Percentiles rank a stretch among this genome's conserved stretches.
These are phyloP conservation scores for Hyphodiscus sp. DNA, from an alignment of 2,329 filamentous ascomycete species.

Conservation along the genomic window DNA sequence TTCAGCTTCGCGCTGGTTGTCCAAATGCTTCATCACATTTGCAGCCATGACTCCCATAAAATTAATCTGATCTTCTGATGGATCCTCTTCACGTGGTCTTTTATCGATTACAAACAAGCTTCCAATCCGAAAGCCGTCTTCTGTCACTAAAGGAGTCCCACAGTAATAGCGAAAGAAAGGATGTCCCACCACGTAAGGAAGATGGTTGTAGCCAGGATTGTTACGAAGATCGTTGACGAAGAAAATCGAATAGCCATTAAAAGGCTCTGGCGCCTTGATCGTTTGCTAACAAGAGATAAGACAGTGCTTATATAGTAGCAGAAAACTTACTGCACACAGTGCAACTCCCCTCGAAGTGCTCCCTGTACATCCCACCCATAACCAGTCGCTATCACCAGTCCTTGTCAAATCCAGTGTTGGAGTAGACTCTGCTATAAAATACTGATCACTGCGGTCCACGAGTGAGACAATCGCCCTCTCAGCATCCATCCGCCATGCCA, in stretches of 20 bases:
- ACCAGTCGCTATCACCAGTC: conserved; percentile 2
- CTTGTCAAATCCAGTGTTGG: conserved; percentile 29
- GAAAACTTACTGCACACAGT: background rate
- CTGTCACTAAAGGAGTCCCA: conserved; percentile 10
- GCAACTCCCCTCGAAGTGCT: conserved; percentile 8
- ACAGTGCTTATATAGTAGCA: too few species aligned
- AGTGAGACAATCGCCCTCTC: conserved; percentile 40
- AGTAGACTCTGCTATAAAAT: conserved; percentile 43
- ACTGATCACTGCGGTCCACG: conserved; percentile 32
- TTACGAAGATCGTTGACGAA: too few species aligned
- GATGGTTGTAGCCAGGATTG: conserved; percentile 7
- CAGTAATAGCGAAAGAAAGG: conserved; percentile 13
- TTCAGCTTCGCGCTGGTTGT: conserved; percentile 44
- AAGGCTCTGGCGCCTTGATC: too few species aligned
- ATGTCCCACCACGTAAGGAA: conserved; percentile 11
- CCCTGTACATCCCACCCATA: conserved; percentile 9
- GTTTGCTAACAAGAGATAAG: too few species aligned
- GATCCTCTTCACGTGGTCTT: conserved; percentile 39
- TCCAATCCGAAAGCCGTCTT: conserved; percentile 37
- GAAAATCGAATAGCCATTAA: too few species aligned
- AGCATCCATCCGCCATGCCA: conserved; percentile 37
- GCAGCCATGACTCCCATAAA: conserved; percentile 49
- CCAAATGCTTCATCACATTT: conserved; percentile 52
- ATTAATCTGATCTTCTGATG: conserved; percentile 35
- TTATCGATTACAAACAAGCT: conserved; percentile 53